A percentile compares a stretch with the other conserved stretches of the same genome.
Conservation (phyloP, 768 basidiomycete species). For the Gautieria morchelliformis region DNA sequence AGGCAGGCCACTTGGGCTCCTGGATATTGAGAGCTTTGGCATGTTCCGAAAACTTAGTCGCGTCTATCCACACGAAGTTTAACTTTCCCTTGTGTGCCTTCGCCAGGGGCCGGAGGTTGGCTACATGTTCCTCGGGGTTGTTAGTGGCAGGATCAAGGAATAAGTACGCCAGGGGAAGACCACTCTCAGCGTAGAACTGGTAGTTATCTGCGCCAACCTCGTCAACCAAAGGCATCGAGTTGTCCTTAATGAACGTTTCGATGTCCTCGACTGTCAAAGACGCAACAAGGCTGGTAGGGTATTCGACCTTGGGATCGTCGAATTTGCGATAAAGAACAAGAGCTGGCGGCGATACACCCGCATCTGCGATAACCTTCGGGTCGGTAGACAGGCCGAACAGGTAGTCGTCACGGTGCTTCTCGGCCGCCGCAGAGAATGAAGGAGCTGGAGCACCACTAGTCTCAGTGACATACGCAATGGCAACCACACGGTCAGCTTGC, state of each 20-base stretch:
- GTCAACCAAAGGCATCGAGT: slow-evolving; percentile 81
- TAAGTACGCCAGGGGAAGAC: slow-evolving; percentile 87
- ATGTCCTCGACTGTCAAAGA: slow-evolving; percentile 53
- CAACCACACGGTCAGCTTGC: slow-evolving; percentile 82
- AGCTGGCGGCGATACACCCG: slow-evolving; percentile 70
- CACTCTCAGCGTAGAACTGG: slow-evolving; percentile 66
- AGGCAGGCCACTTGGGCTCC: slow-evolving; percentile 84
- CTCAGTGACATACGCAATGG: slow-evolving; percentile 75
- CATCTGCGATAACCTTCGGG: slow-evolving; percentile 52
- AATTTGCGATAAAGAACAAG: slow-evolving; percentile 88
- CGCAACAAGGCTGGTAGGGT: slow-evolving; percentile 46
- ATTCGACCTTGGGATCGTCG: slow-evolving; percentile 70
- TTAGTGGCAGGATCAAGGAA: slow-evolving; percentile 78
- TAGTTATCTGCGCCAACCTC: slow-evolving; percentile 96
- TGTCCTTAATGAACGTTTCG: slow-evolving; percentile 68
- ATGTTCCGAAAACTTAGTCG: slow-evolving; percentile 89
- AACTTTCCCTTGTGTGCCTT: slow-evolving; percentile 73
- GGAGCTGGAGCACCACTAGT: slow-evolving; percentile 57
- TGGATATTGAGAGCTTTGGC: slow-evolving; percentile 86
- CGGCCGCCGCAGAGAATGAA: slow-evolving; percentile 72
- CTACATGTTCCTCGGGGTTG: slow-evolving; percentile 47
- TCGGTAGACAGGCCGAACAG: slow-evolving; percentile 87
- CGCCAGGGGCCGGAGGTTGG: slow-evolving; percentile 66
- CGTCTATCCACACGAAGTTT: slow-evolving; percentile 99
- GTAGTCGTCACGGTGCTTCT: slow-evolving; percentile 84